Percentiles rank a stretch among this genome's conserved stretches.
Evolutionary conservation across 768 basidiomycete genomes (phyloP).

Genomic region (Leucosporidium scottii): DNA sequence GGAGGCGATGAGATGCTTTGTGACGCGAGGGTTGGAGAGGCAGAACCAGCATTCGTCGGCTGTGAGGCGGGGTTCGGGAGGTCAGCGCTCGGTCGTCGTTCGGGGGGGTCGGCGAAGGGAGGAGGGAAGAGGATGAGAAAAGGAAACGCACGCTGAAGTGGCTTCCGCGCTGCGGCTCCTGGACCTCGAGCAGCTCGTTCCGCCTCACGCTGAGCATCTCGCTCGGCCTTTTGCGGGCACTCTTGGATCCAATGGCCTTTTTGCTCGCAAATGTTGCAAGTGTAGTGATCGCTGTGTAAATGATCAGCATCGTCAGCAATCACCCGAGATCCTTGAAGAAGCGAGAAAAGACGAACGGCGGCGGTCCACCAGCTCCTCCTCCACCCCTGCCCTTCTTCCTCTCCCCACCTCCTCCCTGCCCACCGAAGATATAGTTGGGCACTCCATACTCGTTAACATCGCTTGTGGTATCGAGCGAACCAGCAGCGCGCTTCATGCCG

Average conservation of each 20-base stretch:
- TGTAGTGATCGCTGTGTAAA: constrained; percentile 47
- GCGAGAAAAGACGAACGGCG: constrained; percentile 31
- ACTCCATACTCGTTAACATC: constrained; percentile 35
- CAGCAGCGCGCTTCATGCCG: constrained; percentile 42
- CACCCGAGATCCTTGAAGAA: constrained; percentile 42
- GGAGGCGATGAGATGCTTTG: constrained; percentile 92
- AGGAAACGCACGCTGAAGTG: constrained; percentile 63
- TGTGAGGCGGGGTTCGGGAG: too few species aligned
- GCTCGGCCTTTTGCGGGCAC: constrained; percentile 50
- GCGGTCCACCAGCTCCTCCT: constrained; percentile 43
- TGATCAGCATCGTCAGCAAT: constrained; percentile 59
- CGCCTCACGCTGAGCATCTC: constrained; percentile 49
- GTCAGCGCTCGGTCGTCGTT: too few species aligned
- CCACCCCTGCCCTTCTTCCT: constrained; percentile 40
- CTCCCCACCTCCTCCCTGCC: constrained; percentile 20
- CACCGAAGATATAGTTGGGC: constrained; percentile 40
- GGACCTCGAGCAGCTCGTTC: constrained; percentile 20
- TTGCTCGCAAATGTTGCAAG: constrained; percentile 76
- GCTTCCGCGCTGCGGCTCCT: constrained; percentile 55
- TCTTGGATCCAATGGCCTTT: constrained; percentile 73
- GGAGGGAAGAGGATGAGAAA: too few species aligned
- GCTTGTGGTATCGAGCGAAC: constrained; percentile 27
- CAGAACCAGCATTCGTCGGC: constrained; percentile 99
- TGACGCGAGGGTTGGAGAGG: constrained; percentile 82
- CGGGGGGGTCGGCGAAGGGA: background rate